Conservation (phyloP, 371 early-diverging fungal genomes). For the Mortierella sp. region DNA sequence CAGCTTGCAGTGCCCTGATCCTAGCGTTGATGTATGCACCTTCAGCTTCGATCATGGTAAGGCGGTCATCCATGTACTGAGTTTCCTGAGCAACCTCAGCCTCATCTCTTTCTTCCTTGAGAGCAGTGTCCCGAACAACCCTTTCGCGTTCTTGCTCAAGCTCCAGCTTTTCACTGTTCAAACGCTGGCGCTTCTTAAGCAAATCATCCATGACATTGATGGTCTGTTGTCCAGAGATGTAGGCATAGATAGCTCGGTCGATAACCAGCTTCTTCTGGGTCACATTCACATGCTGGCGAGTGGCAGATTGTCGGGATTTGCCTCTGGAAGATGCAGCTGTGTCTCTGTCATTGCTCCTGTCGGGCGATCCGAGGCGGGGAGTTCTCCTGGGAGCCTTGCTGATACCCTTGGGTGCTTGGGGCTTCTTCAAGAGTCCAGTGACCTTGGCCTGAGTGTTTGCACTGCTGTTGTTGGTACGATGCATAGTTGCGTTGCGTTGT, state of each 20-base stretch:
- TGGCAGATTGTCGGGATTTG: conserved; percentile 16
- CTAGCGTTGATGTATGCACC: conserved; percentile 78
- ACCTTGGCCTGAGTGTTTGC: conserved; percentile 30
- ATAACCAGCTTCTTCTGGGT: conserved; percentile 55
- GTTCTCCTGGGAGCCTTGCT: conserved; percentile 36
- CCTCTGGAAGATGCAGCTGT: conserved; percentile 14
- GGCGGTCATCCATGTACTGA: conserved; percentile 83
- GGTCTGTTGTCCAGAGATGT: conserved; percentile 52
- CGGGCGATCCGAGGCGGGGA: conserved; percentile 30
- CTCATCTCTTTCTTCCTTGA: conserved; percentile 68
- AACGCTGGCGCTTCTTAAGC: conserved; percentile 64
- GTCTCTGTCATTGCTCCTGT: conserved; percentile 22
- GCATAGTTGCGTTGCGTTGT: conserved; percentile 64
- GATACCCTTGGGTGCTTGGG: conserved; percentile 54
- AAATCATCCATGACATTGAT: conserved; percentile 61
- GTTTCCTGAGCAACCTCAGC: conserved; percentile 65
- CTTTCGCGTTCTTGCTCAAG: conserved; percentile 76
- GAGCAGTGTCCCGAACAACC: conserved; percentile 68
- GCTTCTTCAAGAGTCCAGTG: conserved; percentile 47
- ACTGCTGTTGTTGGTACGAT: conserved; percentile 59
- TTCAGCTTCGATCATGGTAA: conserved; percentile 87
- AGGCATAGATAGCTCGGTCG: conserved; percentile 54
- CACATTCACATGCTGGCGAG: conserved; percentile 33
- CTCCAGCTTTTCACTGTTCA: conserved; percentile 77
- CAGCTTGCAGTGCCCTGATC: conserved; percentile 76